Base-by-base conservation (phyloP, 345 rosid genomes). In the Brassica cretica region DNA sequence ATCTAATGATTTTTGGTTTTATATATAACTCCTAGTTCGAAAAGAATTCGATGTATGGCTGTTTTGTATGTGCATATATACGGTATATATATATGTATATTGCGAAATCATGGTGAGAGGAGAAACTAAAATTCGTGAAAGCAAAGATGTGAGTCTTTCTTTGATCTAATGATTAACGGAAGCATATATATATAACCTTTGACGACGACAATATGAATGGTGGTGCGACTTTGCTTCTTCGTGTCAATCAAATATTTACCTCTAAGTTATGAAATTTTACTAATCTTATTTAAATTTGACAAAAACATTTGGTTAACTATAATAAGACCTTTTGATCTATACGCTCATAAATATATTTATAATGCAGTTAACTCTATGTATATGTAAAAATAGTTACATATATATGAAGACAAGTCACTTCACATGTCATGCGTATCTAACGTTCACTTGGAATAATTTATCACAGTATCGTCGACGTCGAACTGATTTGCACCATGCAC, bases 151-250 rank as follows among this genome's bases (percentile, higher is more conserved):
- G 18, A 61, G 44, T 32, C 73, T 71, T 78, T 78, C 74, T 60
- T 41, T 60, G 68, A 65, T 60, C 32, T 78, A 60, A 73, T 61
- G 58, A 78, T 71, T 29, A 58, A 14, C 37, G 8, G 30, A 49
- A 63, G 70, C 44, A 70, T 70, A 27, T 27, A 27, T 27, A 27
- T 27, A 63, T 63, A 27, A 27, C 59, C 49, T 37, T 64, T 70
- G 71, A 76, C 75, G 60, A 16, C 60, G 76, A 70, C 64, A 70
- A 27, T 71, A 70, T 35, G 66, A 65, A 77, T 64, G 71, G 59
- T 64, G 66, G 59, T 71, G 29, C 66, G 76, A 71, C 72, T 71
- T 77, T 71, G 72, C 72, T 64, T 77, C 72, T 66, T 37, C 69
- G 69, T 66, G 69, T 66, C 53, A n/a, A 62, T 16, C n/a, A 71